phyloP scores from a whole-genome alignment of 345 rosid species.

The Rhizophora apiculata region DNA sequence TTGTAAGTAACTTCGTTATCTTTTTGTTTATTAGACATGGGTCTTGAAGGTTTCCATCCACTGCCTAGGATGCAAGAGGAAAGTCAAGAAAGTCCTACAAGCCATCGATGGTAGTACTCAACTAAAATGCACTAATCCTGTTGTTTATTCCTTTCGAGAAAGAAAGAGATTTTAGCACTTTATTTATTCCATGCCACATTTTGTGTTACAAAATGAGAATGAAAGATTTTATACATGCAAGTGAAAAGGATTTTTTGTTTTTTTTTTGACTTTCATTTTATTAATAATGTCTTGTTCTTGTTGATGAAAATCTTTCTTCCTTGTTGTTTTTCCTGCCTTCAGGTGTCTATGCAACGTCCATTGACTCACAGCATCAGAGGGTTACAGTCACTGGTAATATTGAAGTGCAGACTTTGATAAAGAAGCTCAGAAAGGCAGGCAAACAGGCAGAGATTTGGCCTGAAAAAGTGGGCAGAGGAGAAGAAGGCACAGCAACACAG shows the following conservation, averaged over 20 bases:
- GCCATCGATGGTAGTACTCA: slow-evolving; percentile 18
- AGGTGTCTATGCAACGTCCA: slow-evolving; percentile 25
- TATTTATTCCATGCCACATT: too few species aligned
- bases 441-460: slow-evolving; percentile 25
- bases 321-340: neutral
- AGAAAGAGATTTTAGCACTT: too few species aligned
- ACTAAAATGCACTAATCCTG: neutral
- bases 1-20: neutral
- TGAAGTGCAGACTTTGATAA: slow-evolving; percentile 21
- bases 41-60: slow-evolving; percentile 27
- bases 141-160: too few species aligned
- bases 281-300: too few species aligned
- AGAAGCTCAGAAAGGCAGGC: slow-evolving; percentile 23
- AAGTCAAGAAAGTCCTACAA: slow-evolving; percentile 26
- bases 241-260: too few species aligned
- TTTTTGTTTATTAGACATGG: slow-evolving; percentile 22
- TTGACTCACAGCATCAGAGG: slow-evolving; percentile 25
- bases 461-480: slow-evolving; percentile 6
- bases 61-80: slow-evolving; percentile 34
- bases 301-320: too few species aligned
- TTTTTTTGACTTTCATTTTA: too few species aligned
- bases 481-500: neutral
- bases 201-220: too few species aligned
- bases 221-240: too few species aligned
- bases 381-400: slow-evolving; percentile 31